Conservation (phyloP, 352 stramenopile genomes). For the Labyrinthula sp. region DNA sequence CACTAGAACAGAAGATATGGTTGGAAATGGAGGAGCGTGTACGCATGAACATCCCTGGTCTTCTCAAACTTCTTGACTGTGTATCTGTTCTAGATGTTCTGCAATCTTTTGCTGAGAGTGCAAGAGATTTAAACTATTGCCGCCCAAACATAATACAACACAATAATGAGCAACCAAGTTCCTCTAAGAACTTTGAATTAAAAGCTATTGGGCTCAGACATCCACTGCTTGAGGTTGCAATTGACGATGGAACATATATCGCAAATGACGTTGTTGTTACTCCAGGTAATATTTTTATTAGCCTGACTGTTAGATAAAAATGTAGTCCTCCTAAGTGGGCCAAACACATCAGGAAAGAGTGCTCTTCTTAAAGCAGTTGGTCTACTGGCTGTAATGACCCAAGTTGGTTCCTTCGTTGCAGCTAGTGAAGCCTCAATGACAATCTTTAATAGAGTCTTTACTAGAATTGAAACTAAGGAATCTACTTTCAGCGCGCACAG, state of each 20-base stretch:
- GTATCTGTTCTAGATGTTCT: no score
- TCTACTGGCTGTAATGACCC: constrained; percentile 31
- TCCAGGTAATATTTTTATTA: neutral
- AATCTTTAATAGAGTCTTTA: constrained; percentile 35
- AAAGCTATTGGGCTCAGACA: constrained; percentile 28
- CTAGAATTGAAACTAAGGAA: constrained; percentile 33
- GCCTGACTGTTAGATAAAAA: neutral
- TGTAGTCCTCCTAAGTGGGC: constrained; percentile 32
- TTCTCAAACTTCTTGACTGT: no score
- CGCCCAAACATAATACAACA: no score
- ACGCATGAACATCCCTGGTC: no score
- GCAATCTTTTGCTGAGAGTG: no score
- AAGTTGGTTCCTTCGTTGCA: constrained; percentile 35
- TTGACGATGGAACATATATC: neutral
- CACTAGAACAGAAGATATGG: no score
- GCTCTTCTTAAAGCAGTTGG: constrained; percentile 37
- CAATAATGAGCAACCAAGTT: no score
- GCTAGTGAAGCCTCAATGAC: constrained; percentile 32
- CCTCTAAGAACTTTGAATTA: constrained; percentile 37
- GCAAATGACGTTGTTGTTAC: neutral
- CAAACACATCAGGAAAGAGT: constrained; percentile 36
- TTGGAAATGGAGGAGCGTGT: no score
- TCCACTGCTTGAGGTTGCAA: neutral
- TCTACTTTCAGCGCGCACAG: constrained; percentile 11
- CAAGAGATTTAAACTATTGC: no score